Base-by-base conservation (phyloP, 192 early-diverging fungal species). In the Umbelopsis isabellina region DNA sequence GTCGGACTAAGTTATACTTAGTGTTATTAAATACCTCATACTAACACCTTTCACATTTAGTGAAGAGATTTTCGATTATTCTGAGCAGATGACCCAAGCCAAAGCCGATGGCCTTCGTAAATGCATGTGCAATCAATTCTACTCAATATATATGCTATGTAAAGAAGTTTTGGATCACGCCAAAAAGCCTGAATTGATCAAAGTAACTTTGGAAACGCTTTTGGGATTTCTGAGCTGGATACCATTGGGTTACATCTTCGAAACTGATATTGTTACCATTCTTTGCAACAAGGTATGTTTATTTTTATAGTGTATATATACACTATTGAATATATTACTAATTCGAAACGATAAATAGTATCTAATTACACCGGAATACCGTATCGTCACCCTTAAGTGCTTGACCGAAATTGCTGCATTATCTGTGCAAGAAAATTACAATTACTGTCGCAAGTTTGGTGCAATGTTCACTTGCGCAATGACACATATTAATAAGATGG, bases 171-270 rank as follows among this genome's bases (percentile, higher is more conserved):
- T 99, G 71, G 89, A 97, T 71, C 90, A 92, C 72, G 98, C 97
- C 15, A 86, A 87, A 49, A 94, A 97, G 76, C 89, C 94, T 18
- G 91, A 89, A 37, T 83, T 99, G 64, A 95, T 99, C 70, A 85
- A 82, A 65, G 95, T 94, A 5, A 99, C 98, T 1, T 77, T 99
- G 37, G 91, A 97, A 72, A 98, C 97, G 0, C 84, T 99, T 15
- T 81, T 97, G 49, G 88, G 92, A 66, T 99, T 97, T 82, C 82
- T 99, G 67, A 94, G 91, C 84, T 99, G 98, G 98, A 94, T 99
- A 72, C 97, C 97, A 35, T 86, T 97, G 22, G 98, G 96, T n/a
- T 99, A 97, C 75, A 95, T 97, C 52, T 99, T 99, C 75, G 95
- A 99, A 80, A 98, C 93, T n/a, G 88, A 92, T 73, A 74, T 99